Percentiles rank a stretch among this genome's conserved stretches.
These are phyloP conservation scores for Basipetospora chlamydospora DNA, from an alignment of 2,329 filamentous ascomycete species.

Conservation along the genomic window DNA sequence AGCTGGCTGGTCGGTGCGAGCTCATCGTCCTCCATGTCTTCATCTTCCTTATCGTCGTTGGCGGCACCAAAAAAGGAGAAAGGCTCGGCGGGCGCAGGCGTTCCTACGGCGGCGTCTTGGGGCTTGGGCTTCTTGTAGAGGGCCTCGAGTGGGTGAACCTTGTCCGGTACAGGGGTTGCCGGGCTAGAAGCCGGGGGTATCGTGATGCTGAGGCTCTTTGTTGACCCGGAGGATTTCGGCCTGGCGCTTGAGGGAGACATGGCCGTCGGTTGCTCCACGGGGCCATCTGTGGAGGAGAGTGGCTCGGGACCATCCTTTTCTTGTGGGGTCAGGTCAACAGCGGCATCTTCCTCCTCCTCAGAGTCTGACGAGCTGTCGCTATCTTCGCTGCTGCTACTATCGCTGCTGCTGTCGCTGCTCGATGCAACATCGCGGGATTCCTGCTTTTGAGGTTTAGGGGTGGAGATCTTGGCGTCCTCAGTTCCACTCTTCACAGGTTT, in stretches of 20 bases:
- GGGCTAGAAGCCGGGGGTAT: slow-evolving; percentile 33
- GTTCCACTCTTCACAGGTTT: too few relatives aligned
- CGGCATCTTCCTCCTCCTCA: neutral
- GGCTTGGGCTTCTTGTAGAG: slow-evolving; percentile 65
- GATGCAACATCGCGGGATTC: neutral
- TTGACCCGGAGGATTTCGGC: slow-evolving; percentile 35
- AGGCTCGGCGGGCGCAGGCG: slow-evolving; percentile 25
- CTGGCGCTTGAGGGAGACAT: slow-evolving; percentile 15
- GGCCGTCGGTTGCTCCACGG: slow-evolving; percentile 11
- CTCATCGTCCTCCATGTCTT: slow-evolving; percentile 25
- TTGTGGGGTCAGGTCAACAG: too few relatives aligned
- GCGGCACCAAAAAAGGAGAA: slow-evolving; percentile 65
- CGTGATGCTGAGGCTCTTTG: slow-evolving; percentile 37
- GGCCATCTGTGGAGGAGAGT: too few relatives aligned
- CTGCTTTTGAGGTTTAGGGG: too few relatives aligned
- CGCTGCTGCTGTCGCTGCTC: slow-evolving; percentile 24
- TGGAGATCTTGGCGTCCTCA: too few relatives aligned
- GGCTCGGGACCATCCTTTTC: too few relatives aligned
- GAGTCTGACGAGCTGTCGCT: neutral
- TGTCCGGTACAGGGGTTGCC: slow-evolving; percentile 28
- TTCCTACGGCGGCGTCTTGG: slow-evolving; percentile 19
- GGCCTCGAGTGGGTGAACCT: slow-evolving; percentile 76
- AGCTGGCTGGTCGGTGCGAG: slow-evolving; percentile 17
- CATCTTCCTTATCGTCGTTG: slow-evolving; percentile 18
- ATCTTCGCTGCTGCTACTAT: slow-evolving; percentile 13